These are phyloP conservation scores for Penicillium sp. DNA, from an alignment of 2,329 filamentous ascomycete species.

Conservation along the genomic window DNA sequence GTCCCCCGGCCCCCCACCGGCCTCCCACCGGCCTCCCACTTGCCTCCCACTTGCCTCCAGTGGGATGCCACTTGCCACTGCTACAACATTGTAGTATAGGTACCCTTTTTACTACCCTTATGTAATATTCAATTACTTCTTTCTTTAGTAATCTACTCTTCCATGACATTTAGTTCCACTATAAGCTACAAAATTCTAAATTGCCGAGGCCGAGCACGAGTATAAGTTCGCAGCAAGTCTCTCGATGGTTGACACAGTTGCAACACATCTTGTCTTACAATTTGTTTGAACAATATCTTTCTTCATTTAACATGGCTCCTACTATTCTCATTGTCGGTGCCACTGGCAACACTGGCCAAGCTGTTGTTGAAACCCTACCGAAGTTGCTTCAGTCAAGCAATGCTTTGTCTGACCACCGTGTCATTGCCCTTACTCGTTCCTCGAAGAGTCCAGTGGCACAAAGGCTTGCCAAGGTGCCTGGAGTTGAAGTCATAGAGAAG, in stretches of 20 bases:
- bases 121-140: too few species aligned
- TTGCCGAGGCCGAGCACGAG: not conserved
- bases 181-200: not conserved
- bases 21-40: conserved; percentile 2
- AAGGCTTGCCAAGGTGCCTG: conserved; percentile 33
- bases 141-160: too few species aligned
- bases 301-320: conserved; percentile 32
- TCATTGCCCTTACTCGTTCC: conserved; percentile 38
- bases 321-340: conserved; percentile 40
- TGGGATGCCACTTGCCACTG: not conserved
- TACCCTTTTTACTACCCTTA: not conserved
- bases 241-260: not conserved
- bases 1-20: too few species aligned
- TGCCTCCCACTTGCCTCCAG: not conserved
- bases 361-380: conserved; percentile 30
- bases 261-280: not conserved
- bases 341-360: conserved; percentile 42
- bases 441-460: conserved; percentile 19
- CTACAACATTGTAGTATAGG: too few species aligned
- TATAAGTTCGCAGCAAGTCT: not conserved
- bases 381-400: conserved; percentile 21
- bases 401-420: conserved; percentile 17
- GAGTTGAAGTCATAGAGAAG: conserved; percentile 38
- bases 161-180: too few species aligned
- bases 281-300: not conserved